Conservation (phyloP, 768 basidiomycete genomes). For the Tricholoma hemisulphureum region DNA sequence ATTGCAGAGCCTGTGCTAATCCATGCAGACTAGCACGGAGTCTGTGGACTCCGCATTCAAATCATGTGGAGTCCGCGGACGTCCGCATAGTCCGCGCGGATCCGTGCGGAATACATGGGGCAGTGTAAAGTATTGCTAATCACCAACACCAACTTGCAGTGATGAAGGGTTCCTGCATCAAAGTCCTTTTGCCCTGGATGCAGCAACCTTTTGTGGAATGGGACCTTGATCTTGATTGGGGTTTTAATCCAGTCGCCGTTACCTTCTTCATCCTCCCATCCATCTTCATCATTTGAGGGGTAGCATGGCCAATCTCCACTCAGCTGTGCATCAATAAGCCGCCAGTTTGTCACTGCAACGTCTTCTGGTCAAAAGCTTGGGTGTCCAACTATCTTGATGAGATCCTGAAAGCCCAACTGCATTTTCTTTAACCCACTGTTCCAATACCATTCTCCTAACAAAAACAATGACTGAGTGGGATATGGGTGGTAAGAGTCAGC, state of each 20-base stretch:
- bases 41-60: neutral
- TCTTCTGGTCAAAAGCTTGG: constrained; percentile 7
- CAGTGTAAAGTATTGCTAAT: too few species aligned
- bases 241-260: constrained; percentile 16
- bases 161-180: constrained; percentile 10
- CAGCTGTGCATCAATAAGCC: too few species aligned
- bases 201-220: constrained; percentile 7
- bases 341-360: constrained; percentile 7
- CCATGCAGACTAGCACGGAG: too few species aligned
- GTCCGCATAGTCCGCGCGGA: too few species aligned
- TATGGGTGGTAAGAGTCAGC: too few species aligned
- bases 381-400: too few species aligned
- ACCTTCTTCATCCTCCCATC: neutral
- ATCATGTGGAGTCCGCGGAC: constrained; percentile 5
- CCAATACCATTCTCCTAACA: constrained; percentile 13
- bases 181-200: constrained; percentile 2
- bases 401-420: neutral
- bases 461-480: constrained; percentile 10
- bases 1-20: too few species aligned
- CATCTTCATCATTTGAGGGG: neutral
- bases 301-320: neutral
- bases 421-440: constrained; percentile 4
- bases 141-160: constrained; percentile 14
- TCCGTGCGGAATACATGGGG: too few species aligned
- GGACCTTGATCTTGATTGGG: constrained; percentile 5